Base-by-base conservation (phyloP, 139 green algal species). In the Volvox africanus region DNA sequence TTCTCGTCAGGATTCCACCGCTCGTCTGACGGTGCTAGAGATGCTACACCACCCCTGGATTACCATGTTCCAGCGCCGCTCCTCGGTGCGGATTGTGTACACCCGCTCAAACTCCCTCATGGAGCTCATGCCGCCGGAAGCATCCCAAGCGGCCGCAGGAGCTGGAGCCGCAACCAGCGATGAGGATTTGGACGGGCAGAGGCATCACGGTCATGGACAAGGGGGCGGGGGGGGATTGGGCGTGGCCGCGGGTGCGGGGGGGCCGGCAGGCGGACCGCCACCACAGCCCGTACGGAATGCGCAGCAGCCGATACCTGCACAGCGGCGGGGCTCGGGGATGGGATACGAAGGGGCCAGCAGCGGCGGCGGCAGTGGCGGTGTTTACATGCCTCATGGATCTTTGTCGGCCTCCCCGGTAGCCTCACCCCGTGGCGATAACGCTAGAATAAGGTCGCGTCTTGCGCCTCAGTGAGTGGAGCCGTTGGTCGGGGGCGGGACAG, bases 31-130 rank as follows among this genome's bases (percentile, higher is more conserved):
- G 2, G 91, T 92, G 50, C 65, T 92, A n/a, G 89, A 95, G 82
- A 94, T 96, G 93, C 84, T 96, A 37, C 87, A 93, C 69, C 92
- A 95, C 50, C 94, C 94, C 22, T 96, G 94, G 94, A 92, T 96
- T 36, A 92, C 88, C 82, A 93, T 93, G 50, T 92, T 89, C 91
- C 89, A 91, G 76, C 75, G 87, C 61, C 87, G 87, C 33, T 80
- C 61, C 87, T 86, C 76, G 3, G 87, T 91, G n/a, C 76, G 87
- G 75, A 91, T 91, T 18, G 26, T 91, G 20, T 86, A 91, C 87
- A 73, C 87, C 2, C 76, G 76, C 61, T 69, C 73, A 71, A 84
- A 84, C 86, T 85, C 86, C 21, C 44, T 83, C 44, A 83, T 82
- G 71, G 71, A 83, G 71, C 71, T 89, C n/a, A 75, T 83, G 30